Evolutionary conservation across 495 filamentous ascomycete species (phyloP), one percentile per base, ranked within the genome.

Genomic region (Penicillium arizonense): DNA sequence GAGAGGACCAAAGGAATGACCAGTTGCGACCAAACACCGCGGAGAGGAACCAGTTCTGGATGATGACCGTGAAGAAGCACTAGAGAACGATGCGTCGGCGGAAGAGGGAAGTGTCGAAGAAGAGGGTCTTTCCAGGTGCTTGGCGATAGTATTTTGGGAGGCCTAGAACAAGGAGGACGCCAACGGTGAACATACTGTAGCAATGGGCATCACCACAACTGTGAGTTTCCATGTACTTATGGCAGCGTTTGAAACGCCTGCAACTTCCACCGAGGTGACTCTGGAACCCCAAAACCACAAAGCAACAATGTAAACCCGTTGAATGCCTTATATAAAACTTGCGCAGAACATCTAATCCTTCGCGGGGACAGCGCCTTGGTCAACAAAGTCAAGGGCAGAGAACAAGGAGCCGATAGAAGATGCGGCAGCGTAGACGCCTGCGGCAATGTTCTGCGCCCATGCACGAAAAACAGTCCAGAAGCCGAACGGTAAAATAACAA

Each of bases 41-140:
- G 13, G 78, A 77, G 26, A 87, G 79, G 71, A 75, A 87, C 75
- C 79, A 87, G 62, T 88, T 88, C 65, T 87, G 85, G 24, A 88
- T 62, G 58, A 87, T 62, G 53, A 87, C 79, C 47, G 76, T 69
- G 64, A 85, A 68, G 64, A 85, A 67, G 61, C 72, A 70, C 70
- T 67, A 73, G 20, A 83, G 67, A 16, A 86, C 77, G 44, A 85
- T 80, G 49, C 82, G 82, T 9, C 85, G 74, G 16, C 82, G 77
- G 52, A 75, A 65, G 7, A 87, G 64, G 26, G 80, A 77, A n/a
- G 24, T 58, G 47, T 69, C 66, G 47, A 69, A 69, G 37, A 52
- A 49, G 5, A 57, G 64, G 16, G 68, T 63, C 38, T 61, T 65
- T 18, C 67, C 60, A 18, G 67, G 67, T 12, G 65, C 40, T 44